These are phyloP conservation scores for Ustulina deusta DNA, from an alignment of 2,329 filamentous ascomycete genomes.

Conservation along the genomic window DNA sequence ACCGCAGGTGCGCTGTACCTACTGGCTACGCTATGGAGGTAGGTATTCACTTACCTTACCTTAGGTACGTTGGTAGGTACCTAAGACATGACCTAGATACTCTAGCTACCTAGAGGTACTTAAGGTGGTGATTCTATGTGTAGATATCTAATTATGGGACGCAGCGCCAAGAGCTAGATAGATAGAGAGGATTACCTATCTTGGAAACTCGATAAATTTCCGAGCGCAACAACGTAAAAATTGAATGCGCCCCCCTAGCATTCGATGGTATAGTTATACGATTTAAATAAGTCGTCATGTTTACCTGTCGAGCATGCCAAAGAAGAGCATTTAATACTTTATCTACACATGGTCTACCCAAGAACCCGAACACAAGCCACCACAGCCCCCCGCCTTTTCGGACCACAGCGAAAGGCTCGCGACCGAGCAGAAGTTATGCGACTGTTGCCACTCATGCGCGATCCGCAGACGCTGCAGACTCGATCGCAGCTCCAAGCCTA, in stretches of 20 bases:
- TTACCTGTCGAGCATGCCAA: constrained; percentile 55
- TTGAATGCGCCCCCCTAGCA: constrained; percentile 28
- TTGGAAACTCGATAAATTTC: constrained; percentile 18
- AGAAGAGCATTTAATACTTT: constrained; percentile 45
- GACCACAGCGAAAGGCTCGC: constrained; percentile 25
- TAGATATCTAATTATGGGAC: background rate
- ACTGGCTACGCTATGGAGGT: too few relatives aligned
- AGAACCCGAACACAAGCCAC: constrained; percentile 21
- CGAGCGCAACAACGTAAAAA: background rate
- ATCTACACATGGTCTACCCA: constrained; percentile 37
- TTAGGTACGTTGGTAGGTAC: background rate
- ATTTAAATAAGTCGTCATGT: constrained; percentile 50
- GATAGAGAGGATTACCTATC: background rate
- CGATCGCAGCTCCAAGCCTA: background rate
- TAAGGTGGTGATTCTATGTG: too few relatives aligned
- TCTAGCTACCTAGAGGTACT: too few relatives aligned
- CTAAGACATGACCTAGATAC: too few relatives aligned
- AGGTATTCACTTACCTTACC: too few relatives aligned
- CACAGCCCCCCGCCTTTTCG: constrained; percentile 26
- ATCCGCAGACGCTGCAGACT: constrained; percentile 11
- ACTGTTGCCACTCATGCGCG: constrained; percentile 24
- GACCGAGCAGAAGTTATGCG: constrained; percentile 40
- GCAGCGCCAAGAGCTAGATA: background rate
- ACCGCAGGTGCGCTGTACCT: too few relatives aligned
- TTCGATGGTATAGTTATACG: constrained; percentile 14